Evolutionary conservation across 2,329 filamentous ascomycete genomes (phyloP), one percentile per base, ranked within the genome.

Genomic region (Aureobasidium sp.): DNA sequence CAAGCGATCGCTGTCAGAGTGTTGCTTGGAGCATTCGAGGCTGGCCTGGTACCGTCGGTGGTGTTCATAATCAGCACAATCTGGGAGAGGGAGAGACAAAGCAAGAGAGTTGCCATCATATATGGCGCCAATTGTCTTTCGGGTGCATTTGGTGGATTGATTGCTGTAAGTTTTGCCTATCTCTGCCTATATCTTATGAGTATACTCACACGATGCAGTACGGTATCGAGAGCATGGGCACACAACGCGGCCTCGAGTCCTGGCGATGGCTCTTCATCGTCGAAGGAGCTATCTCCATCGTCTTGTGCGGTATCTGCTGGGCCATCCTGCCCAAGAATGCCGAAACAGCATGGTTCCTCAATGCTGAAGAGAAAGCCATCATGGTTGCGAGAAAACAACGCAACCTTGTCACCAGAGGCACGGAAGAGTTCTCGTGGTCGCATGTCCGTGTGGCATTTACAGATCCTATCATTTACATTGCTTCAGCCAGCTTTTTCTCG

Each of bases 401-500:
- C 50, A 71, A 75, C 61, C 36, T 60, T 11, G 42, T 65, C 3
- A 70, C 71, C 54, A 64, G 66, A 63, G 73, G 73, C 45, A 65
- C 68, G 29, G 68, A 71, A 30, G 65, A 68, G 36, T 69, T 73
- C 37, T 67, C 68, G 41, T 65, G 67, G 68, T 67, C 68, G n/a
- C 71, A 67, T 52, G 66, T 70, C 6, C 67, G 65, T 44, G 65
- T 71, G 57, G 72, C 69, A n/a, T 61, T 72, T 25, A 69, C 64
- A 9, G 72, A 74, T 44, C 67, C 69, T 5, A 70, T 70, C 49
- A 64, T 73, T 27, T 74, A 69, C 41, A 61, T 70, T 5, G 64
- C 67, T 13, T 67, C 66, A 2, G 62, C 70, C 15, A 65, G 69
- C 13, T 70, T 75, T 63, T 75, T 75, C 57, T 70, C 69, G 29